Conservation (phyloP, 371 early-diverging fungal species). For the Blakeslea trispora region DNA sequence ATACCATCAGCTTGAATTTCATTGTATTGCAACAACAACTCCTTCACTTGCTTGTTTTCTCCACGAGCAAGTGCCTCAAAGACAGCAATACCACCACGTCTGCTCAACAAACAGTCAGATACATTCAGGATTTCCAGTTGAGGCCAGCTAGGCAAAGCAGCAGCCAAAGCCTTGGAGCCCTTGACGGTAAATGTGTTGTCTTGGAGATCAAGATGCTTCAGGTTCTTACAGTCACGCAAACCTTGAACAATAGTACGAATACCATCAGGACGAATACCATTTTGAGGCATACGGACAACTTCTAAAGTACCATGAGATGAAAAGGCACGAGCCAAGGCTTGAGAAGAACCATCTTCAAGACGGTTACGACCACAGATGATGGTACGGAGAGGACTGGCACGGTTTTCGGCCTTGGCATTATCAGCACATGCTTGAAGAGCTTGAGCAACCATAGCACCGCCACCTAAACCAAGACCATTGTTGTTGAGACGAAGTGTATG, state of each 20-base stretch:
- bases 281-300: slow-evolving; percentile 94
- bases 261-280: slow-evolving; percentile 96
- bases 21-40: slow-evolving; percentile 82
- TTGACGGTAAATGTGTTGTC: slow-evolving; percentile 94
- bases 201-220: slow-evolving; percentile 88
- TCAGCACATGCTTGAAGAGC: slow-evolving; percentile 81
- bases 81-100: slow-evolving; percentile 70
- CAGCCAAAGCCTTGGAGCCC: slow-evolving; percentile 83
- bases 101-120: slow-evolving; percentile 88
- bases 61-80: slow-evolving; percentile 63
- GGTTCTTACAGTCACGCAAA: slow-evolving; percentile 63
- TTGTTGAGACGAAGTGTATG: slow-evolving; percentile 89
- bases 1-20: slow-evolving; percentile 85
- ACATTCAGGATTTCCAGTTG: slow-evolving; percentile 78
- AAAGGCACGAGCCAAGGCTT: slow-evolving; percentile 81
- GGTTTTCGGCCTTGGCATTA: slow-evolving; percentile 63
- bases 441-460: slow-evolving; percentile 86
- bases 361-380: slow-evolving; percentile 94
- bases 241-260: slow-evolving; percentile 74
- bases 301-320: slow-evolving; percentile 73
- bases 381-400: slow-evolving; percentile 69
- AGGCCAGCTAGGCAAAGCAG: slow-evolving; percentile 79
- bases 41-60: slow-evolving; percentile 60
- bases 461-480: slow-evolving; percentile 92
- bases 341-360: slow-evolving; percentile 83